Evolutionary conservation across 2,329 filamentous ascomycete species (phyloP).

Genomic region (Alternaria triticimaculans): DNA sequence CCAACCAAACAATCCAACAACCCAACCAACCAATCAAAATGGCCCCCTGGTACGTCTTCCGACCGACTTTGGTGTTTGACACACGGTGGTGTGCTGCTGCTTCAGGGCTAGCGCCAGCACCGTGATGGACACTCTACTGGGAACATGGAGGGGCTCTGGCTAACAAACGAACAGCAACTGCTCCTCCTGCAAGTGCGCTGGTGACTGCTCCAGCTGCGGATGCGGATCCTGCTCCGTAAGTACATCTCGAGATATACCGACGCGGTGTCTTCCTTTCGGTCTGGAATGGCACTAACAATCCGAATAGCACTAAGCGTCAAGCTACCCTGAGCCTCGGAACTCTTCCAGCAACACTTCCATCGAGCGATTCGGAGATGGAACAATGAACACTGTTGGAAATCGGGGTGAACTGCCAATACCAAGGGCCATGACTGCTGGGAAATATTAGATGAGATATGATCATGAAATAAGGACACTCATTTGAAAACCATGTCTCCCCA

Average conservation of each 20-base stretch:
- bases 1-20: conserved; percentile 9
- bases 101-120: conserved; percentile 19
- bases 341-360: not conserved
- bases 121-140: conserved; percentile 24
- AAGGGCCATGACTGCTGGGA: not conserved
- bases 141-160: conserved; percentile 5
- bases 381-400: not conserved
- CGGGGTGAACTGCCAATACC: not conserved
- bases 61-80: not conserved
- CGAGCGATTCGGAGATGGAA: not conserved
- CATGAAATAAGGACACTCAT: not conserved
- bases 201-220: conserved; percentile 41
- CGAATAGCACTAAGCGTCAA: conserved; percentile 18
- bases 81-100: not conserved
- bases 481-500: not conserved
- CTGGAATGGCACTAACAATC: not conserved
- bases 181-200: conserved; percentile 38
- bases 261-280: not conserved
- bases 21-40: conserved; percentile 18
- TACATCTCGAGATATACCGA: not conserved
- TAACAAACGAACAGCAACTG: conserved; percentile 26
- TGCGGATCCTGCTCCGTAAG: conserved; percentile 39
- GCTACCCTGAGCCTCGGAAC: not conserved
- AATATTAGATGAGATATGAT: not conserved
- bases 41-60: conserved; percentile 32